These are phyloP conservation scores for Styphnolobium japonicum DNA, from an alignment of 306 rosid species.

Conservation along the genomic window DNA sequence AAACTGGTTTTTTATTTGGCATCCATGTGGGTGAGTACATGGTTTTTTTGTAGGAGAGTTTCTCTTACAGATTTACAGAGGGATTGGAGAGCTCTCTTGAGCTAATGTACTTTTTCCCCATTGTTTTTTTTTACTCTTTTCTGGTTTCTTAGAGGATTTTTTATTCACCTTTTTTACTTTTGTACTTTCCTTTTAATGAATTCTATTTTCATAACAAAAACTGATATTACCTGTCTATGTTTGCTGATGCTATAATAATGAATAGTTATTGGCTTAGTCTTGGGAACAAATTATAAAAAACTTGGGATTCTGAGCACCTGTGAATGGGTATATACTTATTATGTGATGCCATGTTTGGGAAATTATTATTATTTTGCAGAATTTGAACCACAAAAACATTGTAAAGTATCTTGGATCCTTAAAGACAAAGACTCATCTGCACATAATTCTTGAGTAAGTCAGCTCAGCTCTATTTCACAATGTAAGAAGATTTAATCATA, in stretches of 20 bases:
- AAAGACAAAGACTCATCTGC: conserved; percentile 96
- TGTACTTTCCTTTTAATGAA: background rate
- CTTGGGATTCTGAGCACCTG: background rate
- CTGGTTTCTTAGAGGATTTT: background rate
- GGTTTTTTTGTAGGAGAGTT: background rate
- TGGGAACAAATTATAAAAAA: background rate
- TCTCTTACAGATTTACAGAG: background rate
- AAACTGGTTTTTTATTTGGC: background rate
- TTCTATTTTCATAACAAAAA: background rate
- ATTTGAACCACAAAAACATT: conserved; percentile 96
- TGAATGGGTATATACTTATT: background rate
- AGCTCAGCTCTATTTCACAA: conserved; percentile 5
- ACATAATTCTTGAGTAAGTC: conserved; percentile 93
- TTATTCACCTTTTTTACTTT: background rate
- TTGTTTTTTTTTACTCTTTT: background rate
- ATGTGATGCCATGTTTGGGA: conserved; percentile 17
- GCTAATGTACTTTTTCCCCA: background rate
- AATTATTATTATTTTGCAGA: conserved; percentile 57
- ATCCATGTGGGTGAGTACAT: background rate
- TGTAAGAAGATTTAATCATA: background rate
- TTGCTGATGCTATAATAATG: conserved; percentile 7
- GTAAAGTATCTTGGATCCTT: conserved; percentile 98
- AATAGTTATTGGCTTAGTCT: conserved; percentile 14
- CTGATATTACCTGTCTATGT: background rate
- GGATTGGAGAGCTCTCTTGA: background rate